Conservation (phyloP, 2,329 filamentous ascomycete species). For the Torrubiella hemipterigena region DNA sequence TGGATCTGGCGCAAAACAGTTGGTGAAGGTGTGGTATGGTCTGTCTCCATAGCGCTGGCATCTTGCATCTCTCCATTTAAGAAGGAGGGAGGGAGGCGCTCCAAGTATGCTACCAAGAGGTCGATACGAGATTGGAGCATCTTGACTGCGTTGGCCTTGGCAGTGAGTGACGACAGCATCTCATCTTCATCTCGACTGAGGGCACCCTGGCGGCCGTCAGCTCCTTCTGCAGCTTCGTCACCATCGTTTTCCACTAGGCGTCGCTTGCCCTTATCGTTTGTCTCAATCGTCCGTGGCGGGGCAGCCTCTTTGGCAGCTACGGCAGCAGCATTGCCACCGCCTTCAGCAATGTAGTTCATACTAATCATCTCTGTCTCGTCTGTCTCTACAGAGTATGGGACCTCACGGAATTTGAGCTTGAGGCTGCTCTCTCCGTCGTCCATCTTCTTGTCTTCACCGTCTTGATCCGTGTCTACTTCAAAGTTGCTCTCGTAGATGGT, state of each 20-base stretch:
- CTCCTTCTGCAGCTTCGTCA: constrained; percentile 15
- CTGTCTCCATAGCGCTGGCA: constrained; percentile 19
- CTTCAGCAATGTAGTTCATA: constrained; percentile 82
- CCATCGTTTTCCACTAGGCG: constrained; percentile 21
- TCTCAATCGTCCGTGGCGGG: constrained; percentile 28
- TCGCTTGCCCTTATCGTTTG: constrained; percentile 41
- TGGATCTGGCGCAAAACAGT: constrained; percentile 79
- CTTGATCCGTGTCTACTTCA: constrained; percentile 49
- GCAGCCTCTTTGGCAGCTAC: constrained; percentile 31
- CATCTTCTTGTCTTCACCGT: constrained; percentile 58
- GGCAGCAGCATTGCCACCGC: constrained; percentile 67
- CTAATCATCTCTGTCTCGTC: constrained; percentile 97
- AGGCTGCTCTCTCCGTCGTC: constrained; percentile 48
- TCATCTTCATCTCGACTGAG: constrained; percentile 50
- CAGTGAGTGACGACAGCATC: constrained; percentile 56
- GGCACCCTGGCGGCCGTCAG: constrained; percentile 13
- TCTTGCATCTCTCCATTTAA: constrained; percentile 30
- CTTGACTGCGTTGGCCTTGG: constrained; percentile 85
- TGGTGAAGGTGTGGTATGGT: constrained; percentile 42
- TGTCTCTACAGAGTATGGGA: constrained; percentile 82
- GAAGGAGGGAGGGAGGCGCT: constrained; percentile 56
- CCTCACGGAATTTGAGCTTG: constrained; percentile 65
- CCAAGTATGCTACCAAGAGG: constrained; percentile 65
- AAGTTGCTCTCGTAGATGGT: constrained; percentile 81
- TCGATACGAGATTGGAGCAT: constrained; percentile 74